Evolutionary conservation across 2,329 filamentous ascomycete species (phyloP).

Genomic region (Aspergillus sp.): DNA sequence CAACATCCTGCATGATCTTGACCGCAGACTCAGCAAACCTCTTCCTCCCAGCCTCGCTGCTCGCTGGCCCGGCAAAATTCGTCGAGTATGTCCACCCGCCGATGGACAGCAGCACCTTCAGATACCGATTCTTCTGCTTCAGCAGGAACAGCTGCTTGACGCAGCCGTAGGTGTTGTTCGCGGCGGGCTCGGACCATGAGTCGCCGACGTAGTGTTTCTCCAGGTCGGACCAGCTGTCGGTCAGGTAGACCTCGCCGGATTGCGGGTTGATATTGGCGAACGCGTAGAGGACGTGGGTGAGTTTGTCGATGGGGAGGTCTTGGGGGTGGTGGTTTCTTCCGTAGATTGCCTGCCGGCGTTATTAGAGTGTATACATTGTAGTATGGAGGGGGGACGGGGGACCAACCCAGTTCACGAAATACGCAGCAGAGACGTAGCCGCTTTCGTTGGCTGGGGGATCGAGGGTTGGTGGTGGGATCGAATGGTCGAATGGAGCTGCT

Average conservation of each 20-base stretch:
- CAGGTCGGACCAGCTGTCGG: constrained; percentile 65
- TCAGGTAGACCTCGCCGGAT: constrained; percentile 74
- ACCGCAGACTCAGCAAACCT: constrained; percentile 69
- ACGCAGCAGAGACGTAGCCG: constrained; percentile 37
- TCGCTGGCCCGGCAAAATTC: constrained; percentile 70
- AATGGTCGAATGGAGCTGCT: neutral
- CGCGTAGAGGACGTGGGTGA: constrained; percentile 87
- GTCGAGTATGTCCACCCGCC: constrained; percentile 76
- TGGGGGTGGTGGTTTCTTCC: constrained; percentile 80
- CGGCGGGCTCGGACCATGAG: constrained; percentile 60
- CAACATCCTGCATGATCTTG: constrained; percentile 70
- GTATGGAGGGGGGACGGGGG: neutral
- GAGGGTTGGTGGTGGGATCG: neutral
- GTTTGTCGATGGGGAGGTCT: constrained; percentile 72
- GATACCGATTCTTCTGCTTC: constrained; percentile 71
- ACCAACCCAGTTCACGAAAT: constrained; percentile 47
- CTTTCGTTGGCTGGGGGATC: neutral
- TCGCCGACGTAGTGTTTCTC: constrained; percentile 69
- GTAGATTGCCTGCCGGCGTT: constrained; percentile 67
- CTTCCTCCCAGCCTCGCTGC: constrained; percentile 56
- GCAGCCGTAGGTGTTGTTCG: constrained; percentile 72
- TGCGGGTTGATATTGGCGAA: constrained; percentile 84
- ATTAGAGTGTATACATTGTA: neutral
- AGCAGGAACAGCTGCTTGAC: constrained; percentile 72
- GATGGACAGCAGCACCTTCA: constrained; percentile 79